Evolutionary conservation across 495 filamentous ascomycete genomes (phyloP).

Genomic region (Aspergillus conjunctus): DNA sequence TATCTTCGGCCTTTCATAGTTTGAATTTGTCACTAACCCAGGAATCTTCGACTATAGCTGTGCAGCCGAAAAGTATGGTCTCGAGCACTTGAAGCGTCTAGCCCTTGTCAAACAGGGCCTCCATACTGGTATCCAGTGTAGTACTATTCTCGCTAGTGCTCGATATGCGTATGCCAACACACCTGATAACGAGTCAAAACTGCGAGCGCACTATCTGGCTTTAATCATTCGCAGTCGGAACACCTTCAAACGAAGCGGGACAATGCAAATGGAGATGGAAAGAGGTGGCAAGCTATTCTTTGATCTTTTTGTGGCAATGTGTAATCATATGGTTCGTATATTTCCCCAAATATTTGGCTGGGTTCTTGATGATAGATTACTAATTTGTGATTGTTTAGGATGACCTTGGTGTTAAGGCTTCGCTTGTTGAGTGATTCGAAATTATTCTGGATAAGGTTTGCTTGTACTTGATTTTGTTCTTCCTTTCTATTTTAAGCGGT

Average conservation of each 20-base stretch:
- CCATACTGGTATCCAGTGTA: slow-evolving; percentile 77
- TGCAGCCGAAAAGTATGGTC: slow-evolving; percentile 75
- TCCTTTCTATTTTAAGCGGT: no score
- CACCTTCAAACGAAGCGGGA: slow-evolving; percentile 91
- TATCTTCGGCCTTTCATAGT: slow-evolving; percentile 1
- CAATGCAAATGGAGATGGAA: slow-evolving; percentile 97
- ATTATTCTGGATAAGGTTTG: neutral
- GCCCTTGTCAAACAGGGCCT: slow-evolving; percentile 85
- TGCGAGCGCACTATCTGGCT: slow-evolving; percentile 88
- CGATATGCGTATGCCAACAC: slow-evolving; percentile 88
- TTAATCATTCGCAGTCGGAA: slow-evolving; percentile 81
- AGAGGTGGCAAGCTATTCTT: slow-evolving; percentile 85
- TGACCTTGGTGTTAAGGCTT: slow-evolving; percentile 12
- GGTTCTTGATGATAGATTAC: slow-evolving; percentile 8
- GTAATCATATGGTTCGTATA: slow-evolving; percentile 74
- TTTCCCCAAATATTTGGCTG: neutral
- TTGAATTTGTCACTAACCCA: slow-evolving; percentile 3
- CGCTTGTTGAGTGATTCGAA: neutral
- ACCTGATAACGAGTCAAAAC: slow-evolving; percentile 82
- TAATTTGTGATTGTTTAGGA: slow-evolving; percentile 7
- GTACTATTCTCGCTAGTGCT: slow-evolving; percentile 80
- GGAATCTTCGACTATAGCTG: slow-evolving; percentile 51
- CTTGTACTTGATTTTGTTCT: no score
- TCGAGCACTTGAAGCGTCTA: slow-evolving; percentile 80
- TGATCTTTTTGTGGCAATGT: slow-evolving; percentile 89